Conservation (phyloP, 352 stramenopile genomes). For the Phytopythium oedochilum region DNA sequence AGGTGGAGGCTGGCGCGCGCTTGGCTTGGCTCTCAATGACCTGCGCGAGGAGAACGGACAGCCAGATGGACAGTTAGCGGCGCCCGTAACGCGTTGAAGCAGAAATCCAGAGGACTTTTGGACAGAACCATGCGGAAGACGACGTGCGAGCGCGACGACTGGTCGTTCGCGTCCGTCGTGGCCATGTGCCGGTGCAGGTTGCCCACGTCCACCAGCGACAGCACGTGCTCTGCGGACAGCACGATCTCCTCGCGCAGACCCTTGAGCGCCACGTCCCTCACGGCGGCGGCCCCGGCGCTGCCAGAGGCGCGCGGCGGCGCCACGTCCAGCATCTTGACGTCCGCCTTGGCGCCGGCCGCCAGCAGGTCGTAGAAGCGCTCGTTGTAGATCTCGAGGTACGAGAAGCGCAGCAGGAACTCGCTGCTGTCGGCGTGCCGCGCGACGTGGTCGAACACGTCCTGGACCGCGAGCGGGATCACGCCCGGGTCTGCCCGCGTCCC, state of each 20-base stretch:
- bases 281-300: slow-evolving; percentile 4
- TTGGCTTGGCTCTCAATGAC: slow-evolving; percentile 75
- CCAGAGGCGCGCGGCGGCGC: slow-evolving; percentile 24
- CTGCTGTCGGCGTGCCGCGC: slow-evolving; percentile 31
- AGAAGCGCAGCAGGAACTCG: slow-evolving; percentile 82
- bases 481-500: slow-evolving; percentile 53
- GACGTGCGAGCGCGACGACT: slow-evolving; percentile 74
- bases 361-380: slow-evolving; percentile 97
- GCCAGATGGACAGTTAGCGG: not conserved
- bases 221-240: slow-evolving; percentile 68
- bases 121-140: slow-evolving; percentile 64
- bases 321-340: slow-evolving; percentile 78
- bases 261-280: slow-evolving; percentile 84
- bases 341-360: slow-evolving; percentile 45
- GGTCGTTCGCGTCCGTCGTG: slow-evolving; percentile 69
- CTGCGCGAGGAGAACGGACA: slow-evolving; percentile 19
- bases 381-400: slow-evolving; percentile 98
- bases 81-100: not conserved
- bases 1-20: slow-evolving; percentile 15
- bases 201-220: slow-evolving; percentile 82
- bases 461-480: slow-evolving; percentile 81
- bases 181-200: slow-evolving; percentile 75
- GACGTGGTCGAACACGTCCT: slow-evolving; percentile 87
- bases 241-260: slow-evolving; percentile 82
- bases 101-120: slow-evolving; percentile 11